Evolutionary conservation across 1,139 yeast genomes (phyloP), one percentile per base, ranked within the genome.

Genomic region (Kodamaea alishanica): DNA sequence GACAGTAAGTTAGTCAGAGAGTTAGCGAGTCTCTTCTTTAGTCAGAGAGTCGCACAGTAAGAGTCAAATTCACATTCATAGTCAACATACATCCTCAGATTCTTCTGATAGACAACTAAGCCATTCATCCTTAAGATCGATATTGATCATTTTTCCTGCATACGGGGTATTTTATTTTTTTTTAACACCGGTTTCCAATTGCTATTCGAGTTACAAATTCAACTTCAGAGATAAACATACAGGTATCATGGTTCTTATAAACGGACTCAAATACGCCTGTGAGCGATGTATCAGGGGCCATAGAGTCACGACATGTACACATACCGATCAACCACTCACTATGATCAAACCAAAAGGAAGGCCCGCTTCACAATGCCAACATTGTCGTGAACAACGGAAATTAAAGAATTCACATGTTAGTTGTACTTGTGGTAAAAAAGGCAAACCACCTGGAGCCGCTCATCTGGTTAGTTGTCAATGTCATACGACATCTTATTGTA

Each of bases 301-400:
- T 57, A 71, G 97, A 41, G 97, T 90, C 30, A 85, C 97, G 2
- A 81, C 95, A 5, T 92, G 98, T 62, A 81, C 84, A 38, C 98
- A 92, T 59, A 81, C 92, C 1, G 96, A 92, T 51, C 88, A 85
- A 56, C 95, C 95, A 3, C 67, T 92, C 48, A 83, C 87, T 56
- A 84, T 84, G 87, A 90, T 92, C 60, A 90, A 90, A 58, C 96
- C 96, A 8, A 92, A 90, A 58, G 98, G 98, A 4, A 72, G 98
- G 40, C 98, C 98, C 1, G 81, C 96, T 0, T 82, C 96, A 3
- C 96, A 89, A 57, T 90, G 97, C 54, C 72, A 75, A 32, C 95
- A 86, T 56, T 90, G 97, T 58, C 80, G 92, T 44, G 92, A 84
- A 42, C 79, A 81, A 52, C 71, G 96, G 32, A 84, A 83, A 56